Evolutionary conservation across 768 basidiomycete genomes (phyloP), one percentile per base, ranked within the genome.

Genomic region (Suillus cothurnatus): DNA sequence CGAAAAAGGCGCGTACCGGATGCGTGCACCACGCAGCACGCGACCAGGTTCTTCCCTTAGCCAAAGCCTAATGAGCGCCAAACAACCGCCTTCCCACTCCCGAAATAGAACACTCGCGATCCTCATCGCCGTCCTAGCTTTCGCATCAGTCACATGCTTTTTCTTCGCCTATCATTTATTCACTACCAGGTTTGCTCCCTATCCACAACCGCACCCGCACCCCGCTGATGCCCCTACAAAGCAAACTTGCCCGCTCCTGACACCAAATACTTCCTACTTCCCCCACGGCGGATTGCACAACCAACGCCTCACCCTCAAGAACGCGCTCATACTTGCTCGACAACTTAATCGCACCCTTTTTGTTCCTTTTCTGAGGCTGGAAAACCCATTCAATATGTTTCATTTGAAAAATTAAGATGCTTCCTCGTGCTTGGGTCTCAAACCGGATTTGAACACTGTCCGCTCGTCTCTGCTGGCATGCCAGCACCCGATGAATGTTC

Each of bases 251-350:
- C 55, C 34, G 55, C 63, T 26, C 58, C 56, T 2, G 73, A 88
- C 90, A 21, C 84, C 71, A 79, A 73, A 61, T 94, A 84, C 74
- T 76, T 95, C 91, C 23, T 94, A 92, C 74, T 81, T 94, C 23
- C 92, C 93, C 15, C 92, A 94, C 73, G 92, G 90, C 67, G 91
- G 92, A 4, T 90, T 92, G 68, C 91, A 94, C 76, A 94, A 93
- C 74, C 92, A 94, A 77, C 88, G 92, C 39, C 93, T 95, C 68
- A 88, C 91, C 21, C 84, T 95, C 66, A 91, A 94, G 77, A 95
- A 95, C 70, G 93, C 91, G 3, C 82, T 94, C 23, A 80, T 88
- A n/a, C 83, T 94, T 60, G 82, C 92, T 2, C 80, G 77, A 65
- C 73, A 90, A 36, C 84, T 93, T 65, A 88, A 90, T 77, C 88